Percentiles rank a stretch among this genome's conserved stretches.
Evolutionary conservation across 768 basidiomycete genomes (phyloP).

Genomic region (Pleurotus sapidus): DNA sequence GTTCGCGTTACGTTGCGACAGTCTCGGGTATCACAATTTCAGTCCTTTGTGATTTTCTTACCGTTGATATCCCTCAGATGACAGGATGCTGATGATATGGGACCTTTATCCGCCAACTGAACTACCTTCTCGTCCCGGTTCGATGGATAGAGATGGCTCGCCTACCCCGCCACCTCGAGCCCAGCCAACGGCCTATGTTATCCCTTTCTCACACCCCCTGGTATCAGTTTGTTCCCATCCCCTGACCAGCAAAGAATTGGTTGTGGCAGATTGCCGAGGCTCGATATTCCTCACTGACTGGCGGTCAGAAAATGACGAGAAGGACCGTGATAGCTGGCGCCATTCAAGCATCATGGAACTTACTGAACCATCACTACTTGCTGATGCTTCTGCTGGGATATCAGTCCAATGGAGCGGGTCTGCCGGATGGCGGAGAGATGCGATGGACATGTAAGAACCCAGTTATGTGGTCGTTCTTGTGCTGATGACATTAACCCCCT

Average conservation of each 20-base stretch:
- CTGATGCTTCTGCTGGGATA: constrained; percentile 45
- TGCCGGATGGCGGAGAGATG: constrained; percentile 69
- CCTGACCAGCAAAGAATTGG: constrained; percentile 71
- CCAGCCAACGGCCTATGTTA: constrained; percentile 77
- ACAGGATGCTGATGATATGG: constrained; percentile 86
- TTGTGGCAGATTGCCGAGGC: constrained; percentile 74
- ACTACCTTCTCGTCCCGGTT: constrained; percentile 25
- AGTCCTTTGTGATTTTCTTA: constrained; percentile 1
- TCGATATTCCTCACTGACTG: constrained; percentile 80
- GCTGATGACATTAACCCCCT: background rate
- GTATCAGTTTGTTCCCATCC: constrained; percentile 69
- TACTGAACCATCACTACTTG: constrained; percentile 63
- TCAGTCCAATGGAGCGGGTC: constrained; percentile 50
- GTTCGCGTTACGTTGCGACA: constrained; percentile 72
- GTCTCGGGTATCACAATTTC: constrained; percentile 56
- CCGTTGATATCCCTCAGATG: constrained; percentile 43
- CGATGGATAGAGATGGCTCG: constrained; percentile 23
- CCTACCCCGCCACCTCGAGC: constrained; percentile 37
- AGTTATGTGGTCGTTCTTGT: constrained; percentile 5
- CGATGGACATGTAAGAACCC: constrained; percentile 62
- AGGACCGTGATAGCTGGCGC: constrained; percentile 52
- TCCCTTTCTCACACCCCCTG: constrained; percentile 72
- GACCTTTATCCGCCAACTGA: constrained; percentile 62
- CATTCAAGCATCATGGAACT: constrained; percentile 69
- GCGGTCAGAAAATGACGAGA: constrained; percentile 65